These are phyloP conservation scores for Rubia occidens DNA, from an alignment of 305 asterid species.

Conservation along the genomic window DNA sequence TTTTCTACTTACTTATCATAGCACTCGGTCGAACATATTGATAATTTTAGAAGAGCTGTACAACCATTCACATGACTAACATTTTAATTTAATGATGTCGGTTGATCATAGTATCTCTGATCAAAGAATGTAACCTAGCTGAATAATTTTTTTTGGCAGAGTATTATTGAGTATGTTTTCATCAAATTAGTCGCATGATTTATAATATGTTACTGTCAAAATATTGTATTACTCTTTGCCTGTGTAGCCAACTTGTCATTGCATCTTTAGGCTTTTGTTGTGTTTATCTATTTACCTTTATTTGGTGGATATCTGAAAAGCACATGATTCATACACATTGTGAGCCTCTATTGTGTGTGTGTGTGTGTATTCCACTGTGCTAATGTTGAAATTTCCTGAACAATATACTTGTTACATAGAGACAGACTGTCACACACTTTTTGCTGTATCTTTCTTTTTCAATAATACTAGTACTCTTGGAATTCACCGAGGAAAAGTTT, in stretches of 20 bases:
- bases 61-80: too few relatives aligned
- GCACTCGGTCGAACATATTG: not conserved
- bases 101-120: not conserved
- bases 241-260: not conserved
- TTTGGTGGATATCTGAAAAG: not conserved
- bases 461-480: not conserved
- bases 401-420: not conserved
- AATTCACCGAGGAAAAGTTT: not conserved
- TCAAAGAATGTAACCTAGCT: not conserved
- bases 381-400: not conserved
- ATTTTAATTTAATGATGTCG: too few relatives aligned
- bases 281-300: not conserved
- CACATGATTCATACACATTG: not conserved
- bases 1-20: not conserved
- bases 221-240: not conserved
- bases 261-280: not conserved
- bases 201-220: not conserved
- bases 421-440: not conserved
- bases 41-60: too few relatives aligned
- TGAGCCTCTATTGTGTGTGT: not conserved
- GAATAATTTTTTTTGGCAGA: not conserved
- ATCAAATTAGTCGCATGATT: not conserved
- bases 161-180: not conserved
- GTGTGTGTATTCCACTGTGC: not conserved
- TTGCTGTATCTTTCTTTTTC: not conserved